A percentile compares a stretch with the other conserved stretches of the same genome.
Conservation (phyloP, 2,329 filamentous ascomycete genomes). For the Talaromyces sp. region DNA sequence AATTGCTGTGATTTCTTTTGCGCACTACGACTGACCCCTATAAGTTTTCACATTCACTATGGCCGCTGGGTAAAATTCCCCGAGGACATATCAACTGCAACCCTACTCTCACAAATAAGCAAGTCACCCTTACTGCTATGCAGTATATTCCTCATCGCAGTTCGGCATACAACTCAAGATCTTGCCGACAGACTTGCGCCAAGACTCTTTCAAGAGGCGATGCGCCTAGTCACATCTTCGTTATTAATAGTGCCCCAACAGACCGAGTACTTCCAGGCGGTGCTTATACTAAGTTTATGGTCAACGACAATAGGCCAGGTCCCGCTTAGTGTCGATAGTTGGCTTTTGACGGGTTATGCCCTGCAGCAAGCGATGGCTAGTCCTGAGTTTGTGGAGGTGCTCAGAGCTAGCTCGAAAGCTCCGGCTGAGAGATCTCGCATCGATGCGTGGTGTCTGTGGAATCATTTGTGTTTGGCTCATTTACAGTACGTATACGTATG, state of each 20-base stretch:
- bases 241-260: slow-evolving; percentile 40
- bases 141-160: slow-evolving; percentile 42
- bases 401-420: slow-evolving; percentile 1
- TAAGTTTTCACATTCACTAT: slow-evolving; percentile 40
- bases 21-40: background rate
- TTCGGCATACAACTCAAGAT: slow-evolving; percentile 41
- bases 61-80: slow-evolving; percentile 44
- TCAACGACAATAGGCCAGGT: slow-evolving; percentile 47
- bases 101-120: slow-evolving; percentile 33
- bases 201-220: slow-evolving; percentile 36
- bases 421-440: slow-evolving; percentile 25
- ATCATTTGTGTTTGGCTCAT: slow-evolving; percentile 45
- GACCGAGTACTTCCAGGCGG: slow-evolving; percentile 45
- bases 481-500: slow-evolving; percentile 30
- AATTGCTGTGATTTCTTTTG: too few species aligned
- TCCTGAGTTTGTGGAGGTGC: slow-evolving; percentile 30
- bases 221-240: slow-evolving; percentile 20
- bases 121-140: slow-evolving; percentile 40
- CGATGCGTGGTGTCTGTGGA: slow-evolving; percentile 41
- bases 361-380: slow-evolving; percentile 43
- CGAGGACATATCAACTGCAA: slow-evolving; percentile 24
- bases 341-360: slow-evolving; percentile 45
- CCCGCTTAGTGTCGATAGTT: slow-evolving; percentile 46
- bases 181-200: slow-evolving; percentile 38
- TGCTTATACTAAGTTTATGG: slow-evolving; percentile 45